These are phyloP conservation scores for Salvia rosmarinus DNA, from an alignment of 257 asterid genomes.

Conservation along the genomic window DNA sequence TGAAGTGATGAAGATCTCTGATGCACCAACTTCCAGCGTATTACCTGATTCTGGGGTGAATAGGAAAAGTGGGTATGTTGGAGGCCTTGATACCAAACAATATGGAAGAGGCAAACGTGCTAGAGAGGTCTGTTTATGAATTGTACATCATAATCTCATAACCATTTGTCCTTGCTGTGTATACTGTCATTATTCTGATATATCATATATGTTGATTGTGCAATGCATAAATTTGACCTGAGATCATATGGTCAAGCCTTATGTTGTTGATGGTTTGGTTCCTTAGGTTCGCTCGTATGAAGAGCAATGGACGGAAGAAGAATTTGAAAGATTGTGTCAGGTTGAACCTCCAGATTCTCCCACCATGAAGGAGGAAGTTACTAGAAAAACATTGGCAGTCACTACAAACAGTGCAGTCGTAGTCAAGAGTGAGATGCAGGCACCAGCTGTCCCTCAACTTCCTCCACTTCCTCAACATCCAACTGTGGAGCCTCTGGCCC, in stretches of 20 bases:
- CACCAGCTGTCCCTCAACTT: conserved; percentile 39
- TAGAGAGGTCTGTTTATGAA: conserved; percentile 73
- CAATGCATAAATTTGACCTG: conserved; percentile 8
- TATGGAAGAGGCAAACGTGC: conserved; percentile 99
- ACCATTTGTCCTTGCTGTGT: conserved; percentile 18
- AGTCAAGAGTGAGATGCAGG: conserved; percentile 47
- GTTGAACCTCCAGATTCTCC: conserved; percentile 85
- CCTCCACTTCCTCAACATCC: conserved; percentile 47
- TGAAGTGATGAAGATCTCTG: conserved; percentile 86
- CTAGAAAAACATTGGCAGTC: conserved; percentile 50
- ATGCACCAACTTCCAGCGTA: conserved; percentile 48
- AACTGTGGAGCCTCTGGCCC: conserved; percentile 39
- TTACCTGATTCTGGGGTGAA: conserved; percentile 64
- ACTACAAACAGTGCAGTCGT: conserved; percentile 40
- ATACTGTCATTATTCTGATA: conserved; percentile 9
- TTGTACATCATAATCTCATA: conserved; percentile 25
- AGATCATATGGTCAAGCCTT: conserved; percentile 3
- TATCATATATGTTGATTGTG: conserved; percentile 11
- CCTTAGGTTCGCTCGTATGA: conserved; percentile 90
- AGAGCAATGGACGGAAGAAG: conserved; percentile 99
- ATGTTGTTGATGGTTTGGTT: conserved; percentile 37
- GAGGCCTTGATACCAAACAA: conserved; percentile 90
- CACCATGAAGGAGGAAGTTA: conserved; percentile 51
- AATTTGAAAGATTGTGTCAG: conserved; percentile 91
- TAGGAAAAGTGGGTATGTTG: conserved; percentile 76